phyloP scores from a whole-genome alignment of 306 rosid species.

The Cucumis melo region DNA sequence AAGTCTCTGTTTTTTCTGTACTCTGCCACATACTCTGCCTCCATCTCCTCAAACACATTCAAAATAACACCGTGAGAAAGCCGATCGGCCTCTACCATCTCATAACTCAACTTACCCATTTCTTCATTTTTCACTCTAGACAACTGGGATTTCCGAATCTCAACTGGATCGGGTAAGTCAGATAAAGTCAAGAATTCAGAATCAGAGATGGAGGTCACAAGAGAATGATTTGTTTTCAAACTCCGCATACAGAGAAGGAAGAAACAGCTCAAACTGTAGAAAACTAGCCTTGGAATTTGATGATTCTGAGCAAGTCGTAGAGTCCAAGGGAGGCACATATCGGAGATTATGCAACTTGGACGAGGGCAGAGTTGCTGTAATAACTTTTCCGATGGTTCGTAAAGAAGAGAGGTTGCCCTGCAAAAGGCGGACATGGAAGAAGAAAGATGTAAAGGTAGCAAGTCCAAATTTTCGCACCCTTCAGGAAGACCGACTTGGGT shows the following conservation, averaged over 20 bases:
- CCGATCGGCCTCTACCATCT: background rate
- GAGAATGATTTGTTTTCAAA: background rate
- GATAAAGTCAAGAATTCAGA: constrained; percentile 5
- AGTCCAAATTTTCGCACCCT: constrained; percentile 52
- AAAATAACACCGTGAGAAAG: constrained; percentile 11
- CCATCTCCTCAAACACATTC: constrained; percentile 24
- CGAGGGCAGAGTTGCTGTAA: constrained; percentile 17
- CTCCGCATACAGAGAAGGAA: background rate
- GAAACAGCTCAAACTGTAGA: background rate
- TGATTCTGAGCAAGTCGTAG: background rate
- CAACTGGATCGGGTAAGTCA: constrained; percentile 7
- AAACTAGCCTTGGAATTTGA: constrained; percentile 6
- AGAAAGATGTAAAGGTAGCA: constrained; percentile 25
- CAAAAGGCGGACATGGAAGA: constrained; percentile 11
- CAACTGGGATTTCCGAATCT: constrained; percentile 4
- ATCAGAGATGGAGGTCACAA: background rate
- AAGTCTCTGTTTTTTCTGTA: constrained; percentile 21
- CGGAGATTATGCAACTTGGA: constrained; percentile 54
- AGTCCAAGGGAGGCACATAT: constrained; percentile 30
- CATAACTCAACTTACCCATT: too few relatives aligned
- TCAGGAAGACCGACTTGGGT: constrained; percentile 28
- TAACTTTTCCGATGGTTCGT: constrained; percentile 20
- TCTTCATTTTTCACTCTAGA: too few relatives aligned
- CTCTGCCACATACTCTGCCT: constrained; percentile 21
- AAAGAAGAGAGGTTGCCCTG: constrained; percentile 12